These are phyloP conservation scores for Combretum micranthum DNA, from an alignment of 345 rosid genomes.

Conservation along the genomic window DNA sequence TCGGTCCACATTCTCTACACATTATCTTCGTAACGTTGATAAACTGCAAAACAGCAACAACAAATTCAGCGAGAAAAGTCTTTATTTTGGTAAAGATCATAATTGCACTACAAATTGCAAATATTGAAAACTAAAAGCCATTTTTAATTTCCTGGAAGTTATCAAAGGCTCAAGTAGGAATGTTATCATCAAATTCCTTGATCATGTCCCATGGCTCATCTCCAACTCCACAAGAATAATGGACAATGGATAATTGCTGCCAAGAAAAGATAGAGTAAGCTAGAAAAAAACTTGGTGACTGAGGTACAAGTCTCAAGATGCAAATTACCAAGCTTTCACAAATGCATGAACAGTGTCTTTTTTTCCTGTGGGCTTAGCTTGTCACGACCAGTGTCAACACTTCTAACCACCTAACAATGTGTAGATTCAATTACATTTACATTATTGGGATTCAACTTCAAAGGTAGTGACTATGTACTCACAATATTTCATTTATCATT, in stretches of 20 bases:
- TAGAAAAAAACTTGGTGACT: neutral
- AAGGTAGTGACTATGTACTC: neutral
- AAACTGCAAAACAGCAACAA: slow-evolving; percentile 20
- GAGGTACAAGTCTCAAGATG: neutral
- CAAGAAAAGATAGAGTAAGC: slow-evolving; percentile 4
- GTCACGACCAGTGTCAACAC: slow-evolving; percentile 30
- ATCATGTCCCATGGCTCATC: slow-evolving; percentile 56
- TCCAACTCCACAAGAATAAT: slow-evolving; percentile 48
- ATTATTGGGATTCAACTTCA: neutral
- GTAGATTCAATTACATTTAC: neutral
- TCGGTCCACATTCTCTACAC: slow-evolving; percentile 26
- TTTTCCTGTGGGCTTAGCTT: slow-evolving; percentile 40
- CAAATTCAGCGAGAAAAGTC: neutral
- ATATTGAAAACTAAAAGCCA: neutral
- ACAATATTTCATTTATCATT: too few relatives aligned
- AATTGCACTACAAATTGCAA: neutral
- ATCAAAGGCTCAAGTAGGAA: slow-evolving; percentile 46
- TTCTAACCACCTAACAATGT: slow-evolving; percentile 35
- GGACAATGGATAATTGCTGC: slow-evolving; percentile 42
- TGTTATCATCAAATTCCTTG: slow-evolving; percentile 52
- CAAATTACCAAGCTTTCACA: slow-evolving; percentile 42
- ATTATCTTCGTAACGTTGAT: slow-evolving; percentile 48
- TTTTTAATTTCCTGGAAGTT: slow-evolving; percentile 34
- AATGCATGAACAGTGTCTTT: slow-evolving; percentile 42
- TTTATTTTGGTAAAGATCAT: neutral